Percentiles rank a stretch among this genome's conserved stretches.
Evolutionary conservation across 345 rosid genomes (phyloP).

Genomic region (Limnanthes douglasii): DNA sequence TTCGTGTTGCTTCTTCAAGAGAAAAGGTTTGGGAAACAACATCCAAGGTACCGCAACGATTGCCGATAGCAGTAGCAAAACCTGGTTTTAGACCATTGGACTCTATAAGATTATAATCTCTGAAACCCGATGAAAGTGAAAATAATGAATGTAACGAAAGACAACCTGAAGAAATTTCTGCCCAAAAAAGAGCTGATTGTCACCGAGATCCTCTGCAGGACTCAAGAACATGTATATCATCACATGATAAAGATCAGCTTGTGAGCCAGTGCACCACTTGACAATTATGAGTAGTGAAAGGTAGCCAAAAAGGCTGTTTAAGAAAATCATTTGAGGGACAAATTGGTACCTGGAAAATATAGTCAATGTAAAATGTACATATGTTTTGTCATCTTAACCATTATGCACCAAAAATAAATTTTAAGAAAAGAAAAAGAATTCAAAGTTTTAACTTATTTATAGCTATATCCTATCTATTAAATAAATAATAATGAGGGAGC

Average conservation of each 20-base stretch:
- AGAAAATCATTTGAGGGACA: slow-evolving; percentile 52
- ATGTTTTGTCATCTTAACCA: no score
- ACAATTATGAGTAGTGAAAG: slow-evolving; percentile 47
- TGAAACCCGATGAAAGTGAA: not conserved
- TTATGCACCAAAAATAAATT: not conserved
- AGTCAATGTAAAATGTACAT: no score
- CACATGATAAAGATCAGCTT: slow-evolving; percentile 57
- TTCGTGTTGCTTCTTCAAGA: slow-evolving; percentile 40
- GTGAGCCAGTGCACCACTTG: slow-evolving; percentile 56
- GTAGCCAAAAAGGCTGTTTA: slow-evolving; percentile 62
- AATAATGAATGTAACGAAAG: not conserved
- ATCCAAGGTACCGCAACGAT: slow-evolving; percentile 54
- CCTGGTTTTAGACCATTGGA: slow-evolving; percentile 15
- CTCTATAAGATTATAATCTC: not conserved
- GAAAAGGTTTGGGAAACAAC: slow-evolving; percentile 58
- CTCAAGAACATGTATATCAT: slow-evolving; percentile 66
- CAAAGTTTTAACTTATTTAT: not conserved
- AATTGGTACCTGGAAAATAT: slow-evolving; percentile 45
- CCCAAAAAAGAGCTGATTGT: slow-evolving; percentile 46
- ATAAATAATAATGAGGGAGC: no score
- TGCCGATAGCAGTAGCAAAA: slow-evolving; percentile 31
- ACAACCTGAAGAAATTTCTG: slow-evolving; percentile 46
- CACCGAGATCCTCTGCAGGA: slow-evolving; percentile 41
- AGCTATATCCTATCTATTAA: no score
- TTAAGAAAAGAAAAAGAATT: no score